Base-by-base conservation (phyloP, 352 stramenopile species). In the Phytophthora palmivora region DNA sequence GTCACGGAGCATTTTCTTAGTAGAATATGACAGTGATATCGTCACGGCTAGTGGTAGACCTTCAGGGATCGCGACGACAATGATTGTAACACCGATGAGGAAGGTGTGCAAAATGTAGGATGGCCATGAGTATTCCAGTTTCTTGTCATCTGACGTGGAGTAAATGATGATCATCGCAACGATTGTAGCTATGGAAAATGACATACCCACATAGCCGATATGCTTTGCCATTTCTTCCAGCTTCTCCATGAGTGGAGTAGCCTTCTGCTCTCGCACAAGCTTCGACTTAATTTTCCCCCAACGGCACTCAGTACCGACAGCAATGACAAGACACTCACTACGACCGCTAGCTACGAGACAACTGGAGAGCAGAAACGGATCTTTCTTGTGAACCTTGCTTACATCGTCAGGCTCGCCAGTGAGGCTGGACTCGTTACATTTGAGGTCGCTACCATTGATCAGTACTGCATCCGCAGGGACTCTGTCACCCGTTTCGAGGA, bases 1-100 rank as follows among this genome's bases (percentile, higher is more conserved):
- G 72, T 99, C 96, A 42, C 94, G 91, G 51, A 98, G 97, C 97
- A 99, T 99, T 52, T 98, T 98, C 57, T 98, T 98, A 12, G 93
- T 99, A 19, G 87, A 97, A 58, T 98, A 98, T 6, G 95, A 97
- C n/a, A 98, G 76, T 34, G 91, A 96, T 46, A 98, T 97, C 10
- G 95, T 98, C 18, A 98, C 92, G 0, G 94, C 95, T 7, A 98
- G 76, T 12, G 95, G 95, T 6, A 98, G 63, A 0, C 95, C 95
- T 76, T 98, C 95, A 6, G 95, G 95, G 57, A 98, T 97, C 14
- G 95, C 95, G 4, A 98, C 94, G 4, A 98, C 95, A 38, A 98
- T 88, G 63, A 98, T 96, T 11, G 93, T 97, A 14, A 98, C 92
- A 41, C 83, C 91, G 21, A 98, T 97, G 33, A 98, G 88, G 46